Evolutionary conservation across 106 monocot genomes (phyloP).

Genomic region (Phalaenopsis equestris): DNA sequence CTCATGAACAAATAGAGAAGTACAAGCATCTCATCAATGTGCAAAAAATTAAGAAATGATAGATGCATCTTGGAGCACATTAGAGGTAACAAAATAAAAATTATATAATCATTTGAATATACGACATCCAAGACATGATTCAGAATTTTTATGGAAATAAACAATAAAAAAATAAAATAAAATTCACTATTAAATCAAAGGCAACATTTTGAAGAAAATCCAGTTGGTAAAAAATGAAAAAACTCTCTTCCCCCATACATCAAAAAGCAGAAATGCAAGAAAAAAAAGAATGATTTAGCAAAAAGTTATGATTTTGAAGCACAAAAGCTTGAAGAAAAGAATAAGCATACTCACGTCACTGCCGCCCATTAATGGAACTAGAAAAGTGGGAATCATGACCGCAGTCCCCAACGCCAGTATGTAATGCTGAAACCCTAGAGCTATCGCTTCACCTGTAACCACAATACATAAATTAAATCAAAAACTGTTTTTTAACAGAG

Average conservation of each 20-base stretch:
- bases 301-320: background rate
- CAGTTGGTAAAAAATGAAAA: too few species aligned
- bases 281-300: background rate
- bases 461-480: background rate
- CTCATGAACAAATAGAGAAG: background rate
- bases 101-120: too few species aligned
- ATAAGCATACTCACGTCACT: conserved; percentile 34
- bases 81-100: background rate
- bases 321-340: background rate
- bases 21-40: background rate
- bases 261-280: too few species aligned
- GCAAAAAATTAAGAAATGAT: background rate
- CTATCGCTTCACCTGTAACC: conserved; percentile 21
- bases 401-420: conserved; percentile 81
- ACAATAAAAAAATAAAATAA: background rate
- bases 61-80: background rate
- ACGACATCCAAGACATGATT: background rate
- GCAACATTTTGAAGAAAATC: too few species aligned
- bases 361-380: conserved; percentile 45
- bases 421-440: conserved; percentile 77
- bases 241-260: too few species aligned
- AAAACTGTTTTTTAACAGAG: background rate
- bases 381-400: conserved; percentile 87
- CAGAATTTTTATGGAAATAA: background rate
- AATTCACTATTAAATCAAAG: background rate